Evolutionary conservation across 169 alveolate genomes (phyloP).

Genomic region (Hammondia hammondi): DNA sequence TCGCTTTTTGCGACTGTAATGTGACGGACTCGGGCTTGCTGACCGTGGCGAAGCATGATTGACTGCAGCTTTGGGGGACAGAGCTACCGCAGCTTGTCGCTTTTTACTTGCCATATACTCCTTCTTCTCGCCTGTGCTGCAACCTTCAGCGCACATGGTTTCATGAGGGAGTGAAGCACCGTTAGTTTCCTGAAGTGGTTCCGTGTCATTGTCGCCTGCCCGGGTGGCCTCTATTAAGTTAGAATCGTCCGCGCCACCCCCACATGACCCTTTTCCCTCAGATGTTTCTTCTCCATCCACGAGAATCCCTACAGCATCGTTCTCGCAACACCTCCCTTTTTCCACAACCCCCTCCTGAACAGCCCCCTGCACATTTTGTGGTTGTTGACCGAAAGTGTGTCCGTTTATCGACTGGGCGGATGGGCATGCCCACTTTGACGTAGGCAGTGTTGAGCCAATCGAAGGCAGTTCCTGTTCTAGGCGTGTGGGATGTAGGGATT

Average conservation of each 20-base stretch:
- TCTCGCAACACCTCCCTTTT: not conserved
- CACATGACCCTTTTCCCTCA: not conserved
- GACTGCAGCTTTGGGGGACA: not conserved
- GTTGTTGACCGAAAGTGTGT: not conserved
- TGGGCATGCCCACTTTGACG: not conserved
- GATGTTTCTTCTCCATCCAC: not conserved
- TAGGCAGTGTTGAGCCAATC: not conserved
- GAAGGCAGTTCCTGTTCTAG: not conserved
- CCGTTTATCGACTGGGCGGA: not conserved
- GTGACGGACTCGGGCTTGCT: slow-evolving; percentile 26
- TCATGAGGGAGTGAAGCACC: not conserved
- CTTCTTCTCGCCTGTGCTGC: not conserved
- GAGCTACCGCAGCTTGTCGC: not conserved
- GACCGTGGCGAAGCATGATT: not conserved
- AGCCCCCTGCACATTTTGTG: not conserved
- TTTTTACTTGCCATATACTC: slow-evolving; percentile 13
- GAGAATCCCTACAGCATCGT: not conserved
- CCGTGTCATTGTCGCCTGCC: not conserved
- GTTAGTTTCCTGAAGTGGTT: not conserved
- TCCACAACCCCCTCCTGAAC: not conserved
- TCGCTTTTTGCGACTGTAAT: slow-evolving; percentile 18
- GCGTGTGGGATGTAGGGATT: not conserved
- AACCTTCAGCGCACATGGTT: not conserved
- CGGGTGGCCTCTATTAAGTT: not conserved
- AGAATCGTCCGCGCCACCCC: not conserved